These are phyloP conservation scores for Arctostaphylos glauca DNA, from an alignment of 148 eudicot species.

Conservation along the genomic window DNA sequence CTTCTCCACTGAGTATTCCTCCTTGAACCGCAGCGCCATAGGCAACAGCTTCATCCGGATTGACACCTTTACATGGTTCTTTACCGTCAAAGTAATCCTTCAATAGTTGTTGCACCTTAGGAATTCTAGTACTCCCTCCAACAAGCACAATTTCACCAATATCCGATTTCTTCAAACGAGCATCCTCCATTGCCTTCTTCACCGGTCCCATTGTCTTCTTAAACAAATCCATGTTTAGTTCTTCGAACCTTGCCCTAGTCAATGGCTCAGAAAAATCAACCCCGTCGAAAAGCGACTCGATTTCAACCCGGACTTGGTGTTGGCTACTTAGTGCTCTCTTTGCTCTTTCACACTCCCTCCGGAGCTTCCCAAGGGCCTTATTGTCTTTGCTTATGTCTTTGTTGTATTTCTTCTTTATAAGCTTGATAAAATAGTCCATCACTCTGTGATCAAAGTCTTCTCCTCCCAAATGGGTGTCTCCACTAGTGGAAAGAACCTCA, in stretches of 20 bases:
- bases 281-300: slow-evolving; percentile 41
- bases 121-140: slow-evolving; percentile 58
- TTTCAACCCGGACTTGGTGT: slow-evolving; percentile 48
- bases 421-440: slow-evolving; percentile 53
- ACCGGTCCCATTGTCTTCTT: slow-evolving; percentile 52
- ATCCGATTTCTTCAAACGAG: slow-evolving; percentile 40
- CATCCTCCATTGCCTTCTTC: slow-evolving; percentile 46
- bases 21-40: slow-evolving; percentile 59
- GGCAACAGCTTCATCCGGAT: slow-evolving; percentile 58
- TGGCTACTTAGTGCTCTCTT: slow-evolving; percentile 53
- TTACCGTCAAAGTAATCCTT: slow-evolving; percentile 50
- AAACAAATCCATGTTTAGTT: slow-evolving; percentile 48
- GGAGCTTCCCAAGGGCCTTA: slow-evolving; percentile 44
- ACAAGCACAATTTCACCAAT: slow-evolving; percentile 49
- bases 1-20: slow-evolving; percentile 49
- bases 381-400: slow-evolving; percentile 52
- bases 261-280: slow-evolving; percentile 49
- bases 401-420: slow-evolving; percentile 43
- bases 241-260: slow-evolving; percentile 51
- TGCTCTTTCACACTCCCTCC: slow-evolving; percentile 50
- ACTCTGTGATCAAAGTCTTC: slow-evolving; percentile 53
- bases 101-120: slow-evolving; percentile 51
- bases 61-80: slow-evolving; percentile 48
- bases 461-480: slow-evolving; percentile 58
- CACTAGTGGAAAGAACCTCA: slow-evolving; percentile 54